Conservation (phyloP, 2,329 filamentous ascomycete genomes). For the Colletotrichum eremochloae region DNA sequence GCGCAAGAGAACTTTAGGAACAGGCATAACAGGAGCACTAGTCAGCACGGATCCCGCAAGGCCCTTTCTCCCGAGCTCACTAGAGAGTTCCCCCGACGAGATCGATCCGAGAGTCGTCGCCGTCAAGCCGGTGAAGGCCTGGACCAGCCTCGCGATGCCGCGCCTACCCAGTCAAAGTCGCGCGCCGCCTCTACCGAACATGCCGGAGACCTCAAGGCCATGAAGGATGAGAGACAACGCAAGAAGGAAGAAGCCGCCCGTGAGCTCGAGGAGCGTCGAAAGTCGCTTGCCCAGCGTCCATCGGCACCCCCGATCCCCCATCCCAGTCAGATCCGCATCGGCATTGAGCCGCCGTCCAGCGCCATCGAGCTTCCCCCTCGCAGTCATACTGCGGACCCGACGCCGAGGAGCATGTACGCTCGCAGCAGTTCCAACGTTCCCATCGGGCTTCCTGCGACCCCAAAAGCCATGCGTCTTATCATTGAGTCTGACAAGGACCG, state of each 20-base stretch:
- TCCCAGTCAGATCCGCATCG: constrained; percentile 67
- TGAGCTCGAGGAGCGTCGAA: constrained; percentile 88
- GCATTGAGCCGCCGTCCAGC: constrained; percentile 46
- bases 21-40: constrained; percentile 66
- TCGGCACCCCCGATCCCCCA: constrained; percentile 85
- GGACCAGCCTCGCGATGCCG: constrained; percentile 45
- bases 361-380: constrained; percentile 64
- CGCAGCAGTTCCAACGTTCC: constrained; percentile 59
- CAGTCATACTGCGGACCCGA: constrained; percentile 76
- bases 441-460: constrained; percentile 89
- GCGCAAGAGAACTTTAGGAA: constrained; percentile 69
- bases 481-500: constrained; percentile 71
- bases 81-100: constrained; percentile 49
- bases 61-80: constrained; percentile 53
- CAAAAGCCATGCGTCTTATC: constrained; percentile 88
- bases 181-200: constrained; percentile 61
- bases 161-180: constrained; percentile 48
- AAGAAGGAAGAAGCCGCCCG: constrained; percentile 83
- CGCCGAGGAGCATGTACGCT: constrained; percentile 62
- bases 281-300: constrained; percentile 84
- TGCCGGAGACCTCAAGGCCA: constrained; percentile 66
- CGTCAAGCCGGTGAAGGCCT: constrained; percentile 50
- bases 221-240: constrained; percentile 71
- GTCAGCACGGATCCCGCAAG: constrained; percentile 53
- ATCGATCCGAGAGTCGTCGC: constrained; percentile 57